phyloP scores from a whole-genome alignment of 257 asterid genomes.

The Solanum sejunctum region DNA sequence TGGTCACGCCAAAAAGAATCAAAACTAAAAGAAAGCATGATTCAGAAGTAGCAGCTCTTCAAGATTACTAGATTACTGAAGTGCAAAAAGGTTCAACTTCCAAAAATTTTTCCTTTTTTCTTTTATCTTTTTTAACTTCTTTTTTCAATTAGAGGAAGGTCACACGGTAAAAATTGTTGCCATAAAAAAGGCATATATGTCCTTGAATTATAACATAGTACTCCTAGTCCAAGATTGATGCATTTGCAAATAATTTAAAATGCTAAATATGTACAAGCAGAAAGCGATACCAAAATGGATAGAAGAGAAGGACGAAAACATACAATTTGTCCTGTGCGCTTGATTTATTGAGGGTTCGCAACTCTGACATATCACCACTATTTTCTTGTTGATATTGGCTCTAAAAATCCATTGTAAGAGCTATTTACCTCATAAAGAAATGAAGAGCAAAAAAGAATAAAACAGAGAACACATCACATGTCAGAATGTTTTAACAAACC shows the following conservation, averaged over 20 bases:
- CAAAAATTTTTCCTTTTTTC: neutral
- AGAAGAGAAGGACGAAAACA: neutral
- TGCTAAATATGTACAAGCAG: neutral
- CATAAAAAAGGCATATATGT: neutral
- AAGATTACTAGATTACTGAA: neutral
- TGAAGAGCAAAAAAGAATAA: neutral
- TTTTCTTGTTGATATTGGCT: slow-evolving; percentile 21
- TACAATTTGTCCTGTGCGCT: slow-evolving; percentile 39
- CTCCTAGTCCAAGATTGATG: neutral
- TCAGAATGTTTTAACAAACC: slow-evolving; percentile 28
- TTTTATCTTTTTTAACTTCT: neutral
- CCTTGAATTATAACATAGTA: neutral
- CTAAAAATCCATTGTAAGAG: slow-evolving; percentile 16
- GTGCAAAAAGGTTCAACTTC: neutral
- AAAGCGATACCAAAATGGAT: neutral
- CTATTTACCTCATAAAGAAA: slow-evolving; percentile 2
- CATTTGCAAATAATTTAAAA: neutral
- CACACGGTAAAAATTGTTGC: neutral
- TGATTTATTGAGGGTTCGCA: slow-evolving; percentile 11
- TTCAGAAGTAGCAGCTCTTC: neutral
- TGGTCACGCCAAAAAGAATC: neutral
- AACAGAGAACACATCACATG: neutral
- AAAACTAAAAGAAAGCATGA: neutral
- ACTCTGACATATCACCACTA: slow-evolving; percentile 10
- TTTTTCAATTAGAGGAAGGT: neutral